Evolutionary conservation across 2,329 filamentous ascomycete species (phyloP), one percentile per base, ranked within the genome.

Genomic region (Aspergillus clavatus): DNA sequence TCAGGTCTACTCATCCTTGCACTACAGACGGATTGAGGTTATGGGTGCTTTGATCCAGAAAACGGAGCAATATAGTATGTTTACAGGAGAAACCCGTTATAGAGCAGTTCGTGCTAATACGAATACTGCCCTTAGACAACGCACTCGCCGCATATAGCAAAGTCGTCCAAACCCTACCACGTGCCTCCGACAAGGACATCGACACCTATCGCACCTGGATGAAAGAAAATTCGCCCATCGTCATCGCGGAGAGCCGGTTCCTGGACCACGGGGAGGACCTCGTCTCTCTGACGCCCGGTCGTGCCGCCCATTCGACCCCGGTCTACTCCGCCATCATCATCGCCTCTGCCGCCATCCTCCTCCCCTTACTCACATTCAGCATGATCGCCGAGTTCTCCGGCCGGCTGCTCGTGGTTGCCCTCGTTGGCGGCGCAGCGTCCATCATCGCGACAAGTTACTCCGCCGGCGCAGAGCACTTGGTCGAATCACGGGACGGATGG

Each of bases 61-160:
- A 57, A 72, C 79, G 10, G 76, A 79, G 45, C 79, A 83, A 60
- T 84, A 84, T 54, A 81, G 78, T 81, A 65, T 66, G 74, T 58
- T 50, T 44, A 12, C 8, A 22, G 24, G 24, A 33, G 19, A 7
- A 29, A 28, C 2, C 10, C 3, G 11, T 12, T 21, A 40, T 1
- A 7, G 7, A 2, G 1, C n/a, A 5, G 2, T 16, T 10, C 16
- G 24, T 11, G 38, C 46, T 51, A 29, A 51, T 31, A 16, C 28
- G n/a, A n/a, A n/a, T n/a, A 28, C 29, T 21, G 8, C n/a, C 2
- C 16, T n/a, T 26, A 69, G 70, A 72, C 45, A 69, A 63, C 28
- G 65, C 68, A 4, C 67, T 72, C 16, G 64, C 62, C 45, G 68
- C 69, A 40, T 81, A 76, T 53, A 72, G 66, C 48, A 69, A 68